Conservation (phyloP, 148 eudicot species). For the Nepenthes mirabilis region DNA sequence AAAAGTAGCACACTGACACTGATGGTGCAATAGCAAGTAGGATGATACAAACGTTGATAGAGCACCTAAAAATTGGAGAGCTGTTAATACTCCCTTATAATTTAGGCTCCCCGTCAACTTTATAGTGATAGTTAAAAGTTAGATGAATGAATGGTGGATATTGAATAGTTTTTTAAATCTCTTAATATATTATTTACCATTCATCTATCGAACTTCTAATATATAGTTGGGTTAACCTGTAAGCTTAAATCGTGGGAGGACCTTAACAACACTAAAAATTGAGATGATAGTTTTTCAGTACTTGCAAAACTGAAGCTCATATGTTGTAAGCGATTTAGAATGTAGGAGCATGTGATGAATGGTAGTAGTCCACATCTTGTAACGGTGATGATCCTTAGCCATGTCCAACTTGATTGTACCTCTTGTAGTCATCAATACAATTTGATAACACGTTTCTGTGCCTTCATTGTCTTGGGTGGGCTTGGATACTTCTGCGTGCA, state of each 20-base stretch:
- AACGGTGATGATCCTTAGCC: slow-evolving; percentile 56
- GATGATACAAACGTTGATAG: slow-evolving; percentile 4
- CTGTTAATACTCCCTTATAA: no score
- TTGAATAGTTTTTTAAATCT: no score
- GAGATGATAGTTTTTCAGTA: slow-evolving; percentile 10
- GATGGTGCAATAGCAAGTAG: background rate
- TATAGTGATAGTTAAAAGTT: no score
- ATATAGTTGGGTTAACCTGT: no score
- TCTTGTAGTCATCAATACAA: slow-evolving; percentile 53
- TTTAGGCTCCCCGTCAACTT: no score
- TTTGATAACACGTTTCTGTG: slow-evolving; percentile 55
- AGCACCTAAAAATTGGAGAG: background rate
- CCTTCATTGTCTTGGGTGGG: slow-evolving; percentile 40
- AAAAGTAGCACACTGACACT: no score
- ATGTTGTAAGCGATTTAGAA: slow-evolving; percentile 49
- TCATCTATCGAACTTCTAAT: no score
- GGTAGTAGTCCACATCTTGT: slow-evolving; percentile 69
- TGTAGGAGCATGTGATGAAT: slow-evolving; percentile 59
- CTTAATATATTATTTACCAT: no score
- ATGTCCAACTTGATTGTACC: slow-evolving; percentile 76
- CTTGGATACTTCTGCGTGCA: slow-evolving; percentile 65
- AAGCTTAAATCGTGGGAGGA: no score
- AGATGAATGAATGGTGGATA: no score
- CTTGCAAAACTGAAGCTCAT: slow-evolving; percentile 55
- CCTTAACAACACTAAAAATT: background rate